These are phyloP conservation scores for Vitis hybrid DNA, from an alignment of 177 flowering plant species.

Conservation along the genomic window DNA sequence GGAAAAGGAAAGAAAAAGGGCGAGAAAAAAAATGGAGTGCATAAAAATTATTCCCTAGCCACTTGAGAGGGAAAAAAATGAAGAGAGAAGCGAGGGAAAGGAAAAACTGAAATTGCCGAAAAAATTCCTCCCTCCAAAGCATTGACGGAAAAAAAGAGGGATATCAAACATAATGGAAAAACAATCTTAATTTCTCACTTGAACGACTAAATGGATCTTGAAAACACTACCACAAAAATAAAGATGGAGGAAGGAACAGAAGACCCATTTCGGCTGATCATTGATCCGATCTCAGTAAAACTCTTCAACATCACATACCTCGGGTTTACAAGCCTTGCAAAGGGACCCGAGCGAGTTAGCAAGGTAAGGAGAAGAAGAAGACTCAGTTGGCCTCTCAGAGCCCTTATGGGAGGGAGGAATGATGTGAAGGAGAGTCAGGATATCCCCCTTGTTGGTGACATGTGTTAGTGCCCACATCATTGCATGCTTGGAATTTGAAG, in stretches of 20 bases:
- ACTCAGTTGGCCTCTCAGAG: conserved; percentile 3
- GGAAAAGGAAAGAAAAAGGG: conserved; percentile 4
- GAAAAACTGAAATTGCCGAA: neutral
- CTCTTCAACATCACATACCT: conserved; percentile 16
- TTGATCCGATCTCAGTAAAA: neutral
- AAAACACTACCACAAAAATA: neutral
- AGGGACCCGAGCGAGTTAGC: conserved; percentile 73
- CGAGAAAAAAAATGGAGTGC: neutral
- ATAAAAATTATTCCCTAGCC: no score
- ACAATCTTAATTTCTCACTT: neutral
- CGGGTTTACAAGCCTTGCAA: conserved; percentile 73
- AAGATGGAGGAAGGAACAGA: neutral
- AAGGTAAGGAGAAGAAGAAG: conserved; percentile 37
- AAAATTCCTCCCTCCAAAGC: neutral
- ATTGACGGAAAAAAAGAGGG: neutral
- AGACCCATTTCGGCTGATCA: neutral
- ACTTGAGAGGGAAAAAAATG: neutral
- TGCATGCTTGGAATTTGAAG: conserved; percentile 68
- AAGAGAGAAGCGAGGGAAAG: neutral
- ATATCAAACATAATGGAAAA: conserved; percentile 1
- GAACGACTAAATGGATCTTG: neutral
- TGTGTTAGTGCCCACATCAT: conserved; percentile 97
- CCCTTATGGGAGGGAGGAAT: conserved; percentile 15
- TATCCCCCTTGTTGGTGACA: conserved; percentile 76
- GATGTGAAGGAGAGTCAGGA: conserved; percentile 55